Percentiles rank a stretch among this genome's conserved stretches.
These are phyloP conservation scores for Pterocarpus macrocarpus DNA, from an alignment of 306 rosid genomes.

Conservation along the genomic window DNA sequence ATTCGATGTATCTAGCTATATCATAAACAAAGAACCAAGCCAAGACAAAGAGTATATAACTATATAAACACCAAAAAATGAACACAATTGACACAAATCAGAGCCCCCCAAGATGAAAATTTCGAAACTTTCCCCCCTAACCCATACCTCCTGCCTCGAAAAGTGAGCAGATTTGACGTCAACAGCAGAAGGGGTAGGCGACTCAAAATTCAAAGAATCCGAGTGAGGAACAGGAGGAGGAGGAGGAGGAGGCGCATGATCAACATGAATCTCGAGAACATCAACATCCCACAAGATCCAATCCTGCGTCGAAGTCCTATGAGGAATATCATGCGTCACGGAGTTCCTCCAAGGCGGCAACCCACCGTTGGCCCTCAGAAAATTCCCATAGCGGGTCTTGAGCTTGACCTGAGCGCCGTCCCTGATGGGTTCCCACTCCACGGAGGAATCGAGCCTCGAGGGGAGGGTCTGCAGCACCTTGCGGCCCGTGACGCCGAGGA, in stretches of 20 bases:
- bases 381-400: slow-evolving; percentile 76
- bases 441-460: slow-evolving; percentile 69
- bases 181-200: slow-evolving; percentile 62
- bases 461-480: slow-evolving; percentile 76
- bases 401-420: slow-evolving; percentile 70
- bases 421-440: slow-evolving; percentile 84
- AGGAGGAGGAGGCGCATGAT: slow-evolving; percentile 40
- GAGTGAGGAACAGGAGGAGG: slow-evolving; percentile 62
- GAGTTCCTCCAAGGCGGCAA: slow-evolving; percentile 93
- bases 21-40: background rate
- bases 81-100: background rate
- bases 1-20: background rate
- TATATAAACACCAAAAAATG: too few relatives aligned
- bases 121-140: background rate
- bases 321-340: slow-evolving; percentile 85
- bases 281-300: slow-evolving; percentile 88
- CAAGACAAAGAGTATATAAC: too few relatives aligned
- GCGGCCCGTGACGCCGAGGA: slow-evolving; percentile 86
- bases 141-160: slow-evolving; percentile 74
- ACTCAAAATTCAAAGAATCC: slow-evolving; percentile 70
- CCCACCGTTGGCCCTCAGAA: slow-evolving; percentile 85
- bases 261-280: slow-evolving; percentile 70
- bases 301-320: slow-evolving; percentile 76
- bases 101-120: background rate
- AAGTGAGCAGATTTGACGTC: slow-evolving; percentile 50